Evolutionary conservation across 2,329 filamentous ascomycete genomes (phyloP), one percentile per base, ranked within the genome.

Genomic region (Blastomyces emzantsi): DNA sequence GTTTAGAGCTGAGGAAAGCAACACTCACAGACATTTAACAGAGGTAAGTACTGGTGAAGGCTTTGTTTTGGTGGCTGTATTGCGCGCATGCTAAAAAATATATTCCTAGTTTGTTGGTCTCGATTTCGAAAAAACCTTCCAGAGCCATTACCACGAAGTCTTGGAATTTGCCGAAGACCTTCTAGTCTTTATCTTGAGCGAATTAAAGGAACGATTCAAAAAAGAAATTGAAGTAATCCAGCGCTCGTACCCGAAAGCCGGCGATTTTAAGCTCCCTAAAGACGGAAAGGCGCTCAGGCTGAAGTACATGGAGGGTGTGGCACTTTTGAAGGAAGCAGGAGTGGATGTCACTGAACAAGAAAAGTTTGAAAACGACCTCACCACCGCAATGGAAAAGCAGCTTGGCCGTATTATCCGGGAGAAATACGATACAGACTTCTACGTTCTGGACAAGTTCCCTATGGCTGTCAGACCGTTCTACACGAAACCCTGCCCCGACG

Each of bases 391-490:
- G 75, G 79, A 81, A 71, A 81, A 76, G 79, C 90, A 88, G n/a
- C 87, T 97, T 9, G 94, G 94, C 64, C 87, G 86, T 33, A 82
- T 97, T 58, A 86, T 97, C 68, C 88, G 90, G 64, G 83, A 90
- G 70, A 97, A 96, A 79, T 96, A 89, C 83, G 85, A 89, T 74
- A 94, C 92, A 65, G 94, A 99, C 79, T 97, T 97, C 80, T 97
- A 96, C 80, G 88, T 95, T 28, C 84, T 99, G 66, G 93, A 97
- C 81, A 94, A 97, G 78, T 99, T 96, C 82, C 94, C 94, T 55
- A 87, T 94, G 76, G 81, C 82, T 47, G 90, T 94, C 25, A 86
- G 94, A 39, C 93, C 93, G 5, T 96, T 96, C 78, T 97, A 97
- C 78, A 92, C 93, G 66, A 90, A 93, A 80, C 86, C 90, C 62